A percentile compares a stretch with the other conserved stretches of the same genome.
Conservation (phyloP, 805 yeast species). For the Candida xyloterini region DNA sequence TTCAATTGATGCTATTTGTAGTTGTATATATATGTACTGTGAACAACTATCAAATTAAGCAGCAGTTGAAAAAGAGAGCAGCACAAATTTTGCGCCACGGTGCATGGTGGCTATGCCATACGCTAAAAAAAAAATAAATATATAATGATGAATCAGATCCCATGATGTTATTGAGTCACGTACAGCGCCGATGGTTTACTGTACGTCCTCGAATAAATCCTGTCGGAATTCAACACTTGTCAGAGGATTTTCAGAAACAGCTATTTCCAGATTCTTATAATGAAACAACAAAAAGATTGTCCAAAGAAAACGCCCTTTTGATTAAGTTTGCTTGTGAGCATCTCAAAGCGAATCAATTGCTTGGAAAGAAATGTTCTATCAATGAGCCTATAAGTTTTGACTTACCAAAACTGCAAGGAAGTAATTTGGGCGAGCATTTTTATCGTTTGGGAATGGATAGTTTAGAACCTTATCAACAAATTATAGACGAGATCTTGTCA, state of each 20-base stretch:
- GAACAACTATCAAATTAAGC: slow-evolving; percentile 11
- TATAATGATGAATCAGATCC: not conserved
- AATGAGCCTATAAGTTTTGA: slow-evolving; percentile 55
- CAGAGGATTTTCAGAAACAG: slow-evolving; percentile 54
- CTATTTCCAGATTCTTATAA: slow-evolving; percentile 46
- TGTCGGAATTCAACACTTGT: slow-evolving; percentile 77
- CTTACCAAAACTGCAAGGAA: slow-evolving; percentile 74
- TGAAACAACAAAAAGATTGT: slow-evolving; percentile 21
- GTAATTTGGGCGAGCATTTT: slow-evolving; percentile 80
- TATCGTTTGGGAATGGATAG: slow-evolving; percentile 59
- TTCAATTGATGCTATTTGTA: slow-evolving; percentile 4
- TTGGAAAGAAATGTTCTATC: slow-evolving; percentile 69
- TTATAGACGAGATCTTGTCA: slow-evolving; percentile 44
- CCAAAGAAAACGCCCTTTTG: slow-evolving; percentile 33
- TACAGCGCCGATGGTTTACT: not conserved
- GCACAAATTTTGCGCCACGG: slow-evolving; percentile 5
- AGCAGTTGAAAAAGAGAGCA: slow-evolving; percentile 10
- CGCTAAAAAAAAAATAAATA: not conserved
- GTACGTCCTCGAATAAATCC: slow-evolving; percentile 58
- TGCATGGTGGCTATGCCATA: slow-evolving; percentile 6
- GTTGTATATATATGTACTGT: slow-evolving; percentile 3
- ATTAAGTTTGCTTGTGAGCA: slow-evolving; percentile 58
- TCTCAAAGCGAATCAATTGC: slow-evolving; percentile 57
- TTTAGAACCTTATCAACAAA: slow-evolving; percentile 56
- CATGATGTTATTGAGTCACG: not conserved